Conservation (phyloP, 331 rosid species). For the Acacia pycnantha region DNA sequence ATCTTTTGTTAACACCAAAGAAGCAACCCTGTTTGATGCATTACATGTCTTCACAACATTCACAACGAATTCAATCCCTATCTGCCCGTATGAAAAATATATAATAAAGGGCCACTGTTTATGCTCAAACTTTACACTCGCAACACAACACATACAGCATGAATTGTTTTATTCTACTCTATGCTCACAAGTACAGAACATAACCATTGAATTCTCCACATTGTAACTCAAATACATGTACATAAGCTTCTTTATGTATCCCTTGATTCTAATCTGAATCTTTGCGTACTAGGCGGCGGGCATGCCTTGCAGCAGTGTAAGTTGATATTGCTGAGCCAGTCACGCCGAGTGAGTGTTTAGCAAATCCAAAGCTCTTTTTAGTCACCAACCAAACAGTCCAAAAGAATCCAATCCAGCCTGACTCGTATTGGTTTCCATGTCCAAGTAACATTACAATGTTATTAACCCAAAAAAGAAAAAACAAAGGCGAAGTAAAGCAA, state of each 20-base stretch:
- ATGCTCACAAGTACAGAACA: conserved; percentile 19
- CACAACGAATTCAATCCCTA: not conserved
- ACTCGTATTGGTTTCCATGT: conserved; percentile 29
- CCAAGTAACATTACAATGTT: conserved; percentile 21
- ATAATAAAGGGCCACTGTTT: conserved; percentile 6
- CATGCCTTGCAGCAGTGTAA: conserved; percentile 52
- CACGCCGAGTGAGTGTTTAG: conserved; percentile 51
- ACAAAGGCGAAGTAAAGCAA: not conserved
- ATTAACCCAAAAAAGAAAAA: not conserved
- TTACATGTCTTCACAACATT: conserved; percentile 9
- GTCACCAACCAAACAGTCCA: conserved; percentile 65
- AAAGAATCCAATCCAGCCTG: conserved; percentile 95
- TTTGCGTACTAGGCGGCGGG: conserved; percentile 26
- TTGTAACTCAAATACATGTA: conserved; percentile 32
- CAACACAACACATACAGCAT: conserved; percentile 24
- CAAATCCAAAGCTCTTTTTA: conserved; percentile 62
- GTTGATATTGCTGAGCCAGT: conserved; percentile 71
- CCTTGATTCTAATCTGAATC: conserved; percentile 32
- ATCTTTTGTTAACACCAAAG: not conserved
- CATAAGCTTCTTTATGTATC: conserved; percentile 17
- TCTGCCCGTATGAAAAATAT: not conserved
- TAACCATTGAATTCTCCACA: conserved; percentile 9
- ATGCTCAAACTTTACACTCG: conserved; percentile 14
- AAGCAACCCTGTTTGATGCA: not conserved
- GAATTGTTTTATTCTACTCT: conserved; percentile 12